Percentiles rank a stretch among this genome's conserved stretches.
phyloP scores from a whole-genome alignment of 495 filamentous ascomycete species.

The Rostrohypoxylon terebratum region DNA sequence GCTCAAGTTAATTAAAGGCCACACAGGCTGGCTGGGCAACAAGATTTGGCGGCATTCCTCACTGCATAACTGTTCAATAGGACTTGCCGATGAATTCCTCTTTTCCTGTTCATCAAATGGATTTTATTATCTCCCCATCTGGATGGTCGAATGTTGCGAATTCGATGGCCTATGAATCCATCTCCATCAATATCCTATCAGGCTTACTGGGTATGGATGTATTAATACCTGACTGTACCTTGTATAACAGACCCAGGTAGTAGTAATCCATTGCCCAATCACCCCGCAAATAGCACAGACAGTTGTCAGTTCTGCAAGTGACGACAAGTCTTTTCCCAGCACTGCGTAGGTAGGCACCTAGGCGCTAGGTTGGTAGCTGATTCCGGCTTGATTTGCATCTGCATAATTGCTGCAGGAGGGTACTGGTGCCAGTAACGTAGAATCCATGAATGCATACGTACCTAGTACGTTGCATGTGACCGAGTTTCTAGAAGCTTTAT shows the following conservation, averaged over 20 bases:
- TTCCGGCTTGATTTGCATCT: conserved; percentile 10
- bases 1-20: conserved; percentile 14
- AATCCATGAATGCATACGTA: background rate
- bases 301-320: conserved; percentile 37
- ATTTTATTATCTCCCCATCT: conserved; percentile 8
- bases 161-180: background rate
- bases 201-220: background rate
- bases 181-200: background rate
- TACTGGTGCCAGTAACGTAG: no score
- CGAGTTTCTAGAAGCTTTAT: conserved; percentile 35
- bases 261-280: conserved; percentile 23
- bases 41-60: conserved; percentile 40
- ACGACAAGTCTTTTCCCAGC: conserved; percentile 17
- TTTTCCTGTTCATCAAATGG: conserved; percentile 11
- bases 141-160: conserved; percentile 5
- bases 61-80: background rate
- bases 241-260: background rate
- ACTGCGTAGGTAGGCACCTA: background rate
- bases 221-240: conserved; percentile 1
- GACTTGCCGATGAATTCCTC: background rate
- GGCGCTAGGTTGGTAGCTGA: background rate
- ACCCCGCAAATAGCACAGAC: conserved; percentile 37
- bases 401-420: conserved; percentile 23
- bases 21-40: conserved; percentile 44
- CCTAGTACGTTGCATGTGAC: conserved; percentile 17